Conservation (phyloP, 1,284 basidiomycete genomes). For the Porogramme epimiltina region DNA sequence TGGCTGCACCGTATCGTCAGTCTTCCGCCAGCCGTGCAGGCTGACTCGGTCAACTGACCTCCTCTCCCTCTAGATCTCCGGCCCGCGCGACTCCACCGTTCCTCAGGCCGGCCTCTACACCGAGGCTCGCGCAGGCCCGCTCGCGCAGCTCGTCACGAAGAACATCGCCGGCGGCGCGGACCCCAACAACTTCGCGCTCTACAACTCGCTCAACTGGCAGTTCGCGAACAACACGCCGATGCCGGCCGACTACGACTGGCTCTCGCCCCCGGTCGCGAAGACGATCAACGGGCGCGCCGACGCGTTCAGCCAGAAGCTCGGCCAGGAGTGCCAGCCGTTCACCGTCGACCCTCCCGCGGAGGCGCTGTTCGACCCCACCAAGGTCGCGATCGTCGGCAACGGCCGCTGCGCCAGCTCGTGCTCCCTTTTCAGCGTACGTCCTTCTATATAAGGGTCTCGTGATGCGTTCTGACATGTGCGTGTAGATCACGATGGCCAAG, state of each 20-base stretch:
- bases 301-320: slow-evolving; percentile 53
- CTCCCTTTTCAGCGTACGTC: slow-evolving; percentile 54
- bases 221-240: slow-evolving; percentile 52
- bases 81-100: slow-evolving; percentile 50
- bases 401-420: slow-evolving; percentile 58
- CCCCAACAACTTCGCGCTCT: slow-evolving; percentile 45
- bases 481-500: slow-evolving; percentile 62
- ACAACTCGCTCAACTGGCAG: slow-evolving; percentile 53
- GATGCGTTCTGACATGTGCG: not conserved
- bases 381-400: slow-evolving; percentile 59
- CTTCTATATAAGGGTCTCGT: not conserved
- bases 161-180: slow-evolving; percentile 46
- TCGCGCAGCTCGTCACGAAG: slow-evolving; percentile 53
- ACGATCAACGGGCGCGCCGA: slow-evolving; percentile 50
- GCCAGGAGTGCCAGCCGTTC: slow-evolving; percentile 61
- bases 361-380: slow-evolving; percentile 53
- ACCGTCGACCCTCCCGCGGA: slow-evolving; percentile 41
- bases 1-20: slow-evolving; percentile 65
- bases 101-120: slow-evolving; percentile 63
- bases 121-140: slow-evolving; percentile 47
- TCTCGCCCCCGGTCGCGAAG: slow-evolving; percentile 40
- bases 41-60: too few relatives aligned
- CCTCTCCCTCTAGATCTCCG: slow-evolving; percentile 44
- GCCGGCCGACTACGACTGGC: slow-evolving; percentile 46
- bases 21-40: not conserved